Evolutionary conservation across 352 stramenopile genomes (phyloP), one percentile per base, ranked within the genome.

Genomic region (Phytophthora ramorum): DNA sequence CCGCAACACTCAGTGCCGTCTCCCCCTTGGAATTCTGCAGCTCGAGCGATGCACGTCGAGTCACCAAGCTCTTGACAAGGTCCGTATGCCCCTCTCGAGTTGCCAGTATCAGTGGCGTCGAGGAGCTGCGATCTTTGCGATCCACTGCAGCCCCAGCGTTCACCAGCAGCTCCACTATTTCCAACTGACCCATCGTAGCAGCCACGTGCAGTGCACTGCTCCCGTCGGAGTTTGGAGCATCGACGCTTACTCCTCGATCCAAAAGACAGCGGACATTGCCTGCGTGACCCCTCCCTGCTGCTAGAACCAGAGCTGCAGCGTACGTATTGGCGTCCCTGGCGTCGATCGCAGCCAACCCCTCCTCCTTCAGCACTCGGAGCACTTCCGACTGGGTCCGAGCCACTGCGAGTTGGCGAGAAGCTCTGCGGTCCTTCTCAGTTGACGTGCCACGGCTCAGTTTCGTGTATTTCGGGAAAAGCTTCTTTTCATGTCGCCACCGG

Each of bases 21-120:
- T 65, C 61, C 3, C 35, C 56, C 17, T 60, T 53, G 4, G n/a
- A 14, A 34, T 64, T 75, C 24, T 60, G 50, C 32, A 41, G 19
- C 26, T 71, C 62, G 3, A 75, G 46, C 8, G 48, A 53, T 14
- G 56, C 55, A 41, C 28, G 30, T 43, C 46, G 34, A 53, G 7
- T 4, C 14, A 71, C 5, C 17, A 75, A 62, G 7, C 7, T 40
- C 7, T 61, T 32, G 4, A 71, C 67, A 45, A 65, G 35, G 7
- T 53, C 51, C 17, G 26, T 7, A 41, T 75, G 52, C 4, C 62
- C 67, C 22, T 56, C 46, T 58, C 45, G 44, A 26, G 57, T 43
- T 20, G 67, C 62, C n/a, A 75, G 22, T 40, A 75, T 71, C 57
- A 75, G 50, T n/a, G 67, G 24, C 20, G 67, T 75, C 32, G 19